Evolutionary conservation across 2,329 filamentous ascomycete genomes (phyloP).

Genomic region (Trichophyton equinum): DNA sequence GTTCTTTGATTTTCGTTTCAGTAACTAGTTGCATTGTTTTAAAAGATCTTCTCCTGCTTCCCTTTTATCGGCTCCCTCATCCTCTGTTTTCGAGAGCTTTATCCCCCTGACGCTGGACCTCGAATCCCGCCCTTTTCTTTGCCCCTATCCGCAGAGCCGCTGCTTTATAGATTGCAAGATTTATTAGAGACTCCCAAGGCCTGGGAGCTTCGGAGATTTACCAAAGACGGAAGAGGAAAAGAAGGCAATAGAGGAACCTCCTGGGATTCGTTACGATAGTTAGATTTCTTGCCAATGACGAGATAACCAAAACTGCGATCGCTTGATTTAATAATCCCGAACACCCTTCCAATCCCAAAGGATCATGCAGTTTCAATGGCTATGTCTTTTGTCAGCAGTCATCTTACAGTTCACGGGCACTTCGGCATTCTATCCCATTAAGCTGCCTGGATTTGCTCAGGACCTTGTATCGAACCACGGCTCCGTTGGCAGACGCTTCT

Average conservation of each 20-base stretch:
- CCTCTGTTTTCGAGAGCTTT: neutral
- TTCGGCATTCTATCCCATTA: slow-evolving; percentile 35
- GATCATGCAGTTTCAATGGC: slow-evolving; percentile 27
- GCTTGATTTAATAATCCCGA: slow-evolving; percentile 2
- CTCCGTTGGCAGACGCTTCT: slow-evolving; percentile 12
- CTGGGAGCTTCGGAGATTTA: neutral
- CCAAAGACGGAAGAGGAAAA: too few species aligned
- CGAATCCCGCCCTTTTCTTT: neutral
- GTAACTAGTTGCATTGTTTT: neutral
- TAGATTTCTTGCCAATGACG: neutral
- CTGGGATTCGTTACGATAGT: neutral
- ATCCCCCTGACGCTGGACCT: neutral
- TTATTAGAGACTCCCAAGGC: neutral
- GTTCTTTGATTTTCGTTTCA: neutral
- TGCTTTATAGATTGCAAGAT: neutral
- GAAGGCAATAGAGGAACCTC: neutral
- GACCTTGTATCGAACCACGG: slow-evolving; percentile 10
- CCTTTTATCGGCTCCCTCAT: neutral
- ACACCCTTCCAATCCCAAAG: slow-evolving; percentile 4
- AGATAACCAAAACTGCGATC: neutral
- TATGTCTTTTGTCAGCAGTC: slow-evolving; percentile 23
- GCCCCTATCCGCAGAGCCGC: neutral
- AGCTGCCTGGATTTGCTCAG: slow-evolving; percentile 8
- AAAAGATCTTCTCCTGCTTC: too few species aligned
- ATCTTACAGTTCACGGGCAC: slow-evolving; percentile 23